Percentiles rank a stretch among this genome's conserved stretches.
Conservation (phyloP, 495 filamentous ascomycete species). For the Daldinia vernicosa region DNA sequence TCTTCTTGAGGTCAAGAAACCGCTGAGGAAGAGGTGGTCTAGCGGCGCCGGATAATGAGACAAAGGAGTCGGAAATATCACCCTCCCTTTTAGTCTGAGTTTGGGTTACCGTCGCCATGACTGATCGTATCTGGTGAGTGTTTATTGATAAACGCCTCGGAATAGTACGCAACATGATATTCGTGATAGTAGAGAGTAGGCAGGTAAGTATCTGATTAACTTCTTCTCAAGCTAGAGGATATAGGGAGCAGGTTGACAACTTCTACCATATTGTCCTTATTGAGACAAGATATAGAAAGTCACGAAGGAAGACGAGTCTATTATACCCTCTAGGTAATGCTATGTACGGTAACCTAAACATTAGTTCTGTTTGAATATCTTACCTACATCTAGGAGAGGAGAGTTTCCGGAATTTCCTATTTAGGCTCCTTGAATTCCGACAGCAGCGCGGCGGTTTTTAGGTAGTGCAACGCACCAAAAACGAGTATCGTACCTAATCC, state of each 20-base stretch:
- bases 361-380: not conserved
- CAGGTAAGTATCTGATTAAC: not conserved
- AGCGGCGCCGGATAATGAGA: slow-evolving; percentile 74
- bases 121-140: slow-evolving; percentile 12
- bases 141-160: slow-evolving; percentile 1
- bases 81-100: slow-evolving; percentile 59
- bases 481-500: not conserved
- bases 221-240: not conserved
- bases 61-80: slow-evolving; percentile 86
- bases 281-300: no score
- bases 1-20: slow-evolving; percentile 78
- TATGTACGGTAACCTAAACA: not conserved
- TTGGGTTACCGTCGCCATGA: slow-evolving; percentile 26
- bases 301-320: not conserved
- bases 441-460: not conserved
- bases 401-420: slow-evolving; percentile 2
- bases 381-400: not conserved
- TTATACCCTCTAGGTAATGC: not conserved
- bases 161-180: slow-evolving; percentile 11
- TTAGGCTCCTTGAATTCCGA: not conserved
- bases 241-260: not conserved
- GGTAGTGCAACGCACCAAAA: not conserved
- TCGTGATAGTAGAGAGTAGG: not conserved
- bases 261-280: not conserved
- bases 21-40: slow-evolving; percentile 72